Evolutionary conservation across 129 eudicot genomes (phyloP).

Genomic region (Calendula officinalis): DNA sequence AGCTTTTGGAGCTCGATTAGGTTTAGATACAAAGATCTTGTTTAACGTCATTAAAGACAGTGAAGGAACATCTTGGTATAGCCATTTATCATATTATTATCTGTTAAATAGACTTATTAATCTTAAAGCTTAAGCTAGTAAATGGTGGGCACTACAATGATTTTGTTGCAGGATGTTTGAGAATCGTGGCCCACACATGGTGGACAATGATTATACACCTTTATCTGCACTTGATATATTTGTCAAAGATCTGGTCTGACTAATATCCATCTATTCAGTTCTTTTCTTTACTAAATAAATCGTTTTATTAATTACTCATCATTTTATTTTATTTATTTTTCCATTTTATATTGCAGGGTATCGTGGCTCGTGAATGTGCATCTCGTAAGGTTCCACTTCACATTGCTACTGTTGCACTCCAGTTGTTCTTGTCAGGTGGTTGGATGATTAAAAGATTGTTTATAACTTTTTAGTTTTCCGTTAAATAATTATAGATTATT

Average conservation of each 20-base stretch:
- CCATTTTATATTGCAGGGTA: constrained; percentile 55
- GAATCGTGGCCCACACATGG: constrained; percentile 99
- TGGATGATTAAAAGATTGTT: constrained; percentile 12
- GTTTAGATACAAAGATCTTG: constrained; percentile 73
- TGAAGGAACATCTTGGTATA: constrained; percentile 92
- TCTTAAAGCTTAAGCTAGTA: constrained; percentile 6
- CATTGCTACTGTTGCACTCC: constrained; percentile 80
- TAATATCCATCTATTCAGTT: constrained; percentile 18
- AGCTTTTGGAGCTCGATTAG: constrained; percentile 96
- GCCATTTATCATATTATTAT: constrained; percentile 15
- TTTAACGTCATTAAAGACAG: constrained; percentile 67
- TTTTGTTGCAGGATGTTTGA: constrained; percentile 91
- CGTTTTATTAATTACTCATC: constrained; percentile 2
- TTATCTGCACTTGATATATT: constrained; percentile 98
- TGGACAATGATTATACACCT: constrained; percentile 91
- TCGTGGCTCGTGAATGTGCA: constrained; percentile 89
- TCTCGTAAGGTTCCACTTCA: constrained; percentile 91
- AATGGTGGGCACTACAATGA: constrained; percentile 5
- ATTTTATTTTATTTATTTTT: constrained; percentile 4
- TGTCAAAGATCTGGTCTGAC: constrained; percentile 96
- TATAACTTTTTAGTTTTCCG: neutral
- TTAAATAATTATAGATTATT: neutral
- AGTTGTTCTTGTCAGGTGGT: constrained; percentile 86
- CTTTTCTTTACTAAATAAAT: neutral
- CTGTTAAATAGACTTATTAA: neutral